Conservation (phyloP, 352 stramenopile species). For the Globisporangium ultimum region DNA sequence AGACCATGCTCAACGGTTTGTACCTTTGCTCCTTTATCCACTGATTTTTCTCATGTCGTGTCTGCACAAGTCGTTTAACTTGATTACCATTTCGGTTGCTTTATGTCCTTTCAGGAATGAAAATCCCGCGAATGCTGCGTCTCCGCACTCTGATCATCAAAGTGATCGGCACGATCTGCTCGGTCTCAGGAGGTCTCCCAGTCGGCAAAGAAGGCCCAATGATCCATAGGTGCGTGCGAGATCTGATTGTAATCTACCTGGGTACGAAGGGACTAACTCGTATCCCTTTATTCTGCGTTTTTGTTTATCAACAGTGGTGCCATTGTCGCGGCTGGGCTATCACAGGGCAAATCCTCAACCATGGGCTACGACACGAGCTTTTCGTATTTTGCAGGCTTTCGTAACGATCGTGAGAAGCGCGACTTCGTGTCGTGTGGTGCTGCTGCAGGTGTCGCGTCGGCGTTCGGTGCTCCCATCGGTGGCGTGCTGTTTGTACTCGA, state of each 20-base stretch:
- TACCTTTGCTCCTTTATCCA: not conserved
- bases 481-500: slow-evolving; percentile 98
- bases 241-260: slow-evolving; percentile 25
- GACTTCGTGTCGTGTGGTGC: slow-evolving; percentile 98
- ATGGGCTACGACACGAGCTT: slow-evolving; percentile 88
- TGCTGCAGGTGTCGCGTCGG: slow-evolving; percentile 95
- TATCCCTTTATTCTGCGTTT: slow-evolving; percentile 59
- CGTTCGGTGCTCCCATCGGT: slow-evolving; percentile 97
- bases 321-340: slow-evolving; percentile 95
- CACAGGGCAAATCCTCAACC: slow-evolving; percentile 89
- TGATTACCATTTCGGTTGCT: too few relatives aligned
- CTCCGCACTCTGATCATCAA: slow-evolving; percentile 86
- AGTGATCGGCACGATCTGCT: slow-evolving; percentile 84
- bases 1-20: slow-evolving; percentile 89
- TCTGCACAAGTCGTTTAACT: too few relatives aligned
- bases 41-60: too few relatives aligned
- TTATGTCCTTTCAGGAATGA: slow-evolving; percentile 39
- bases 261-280: slow-evolving; percentile 49
- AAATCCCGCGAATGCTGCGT: slow-evolving; percentile 75
- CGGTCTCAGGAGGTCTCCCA: slow-evolving; percentile 77
- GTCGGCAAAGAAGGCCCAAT: slow-evolving; percentile 93
- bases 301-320: slow-evolving; percentile 86
- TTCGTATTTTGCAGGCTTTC: slow-evolving; percentile 90
- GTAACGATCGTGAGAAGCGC: slow-evolving; percentile 94
- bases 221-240: slow-evolving; percentile 73